A percentile compares a stretch with the other conserved stretches of the same genome.
These are phyloP conservation scores for Gossypium bickii DNA, from an alignment of 345 rosid species.

Conservation along the genomic window DNA sequence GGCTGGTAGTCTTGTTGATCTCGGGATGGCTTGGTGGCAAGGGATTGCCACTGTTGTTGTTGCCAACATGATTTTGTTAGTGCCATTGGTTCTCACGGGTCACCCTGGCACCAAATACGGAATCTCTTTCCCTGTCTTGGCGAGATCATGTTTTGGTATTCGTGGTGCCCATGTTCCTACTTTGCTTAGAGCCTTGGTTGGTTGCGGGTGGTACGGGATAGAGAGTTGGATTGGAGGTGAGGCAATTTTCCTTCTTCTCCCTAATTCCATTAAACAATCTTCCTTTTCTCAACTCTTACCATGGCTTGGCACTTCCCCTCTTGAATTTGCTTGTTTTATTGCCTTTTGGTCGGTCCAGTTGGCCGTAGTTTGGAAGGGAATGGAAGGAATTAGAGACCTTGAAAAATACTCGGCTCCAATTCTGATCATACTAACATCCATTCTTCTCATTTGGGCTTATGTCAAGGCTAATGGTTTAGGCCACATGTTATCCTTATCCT, in stretches of 20 bases:
- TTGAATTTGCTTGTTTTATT: slow-evolving; percentile 77
- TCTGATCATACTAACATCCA: slow-evolving; percentile 55
- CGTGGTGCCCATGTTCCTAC: slow-evolving; percentile 85
- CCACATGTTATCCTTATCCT: slow-evolving; percentile 63
- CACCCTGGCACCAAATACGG: slow-evolving; percentile 83
- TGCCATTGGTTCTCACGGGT: slow-evolving; percentile 73
- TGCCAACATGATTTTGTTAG: slow-evolving; percentile 66
- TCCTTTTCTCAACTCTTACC: slow-evolving; percentile 40
- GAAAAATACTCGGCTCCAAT: slow-evolving; percentile 87
- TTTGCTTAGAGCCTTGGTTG: slow-evolving; percentile 77
- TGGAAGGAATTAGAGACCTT: slow-evolving; percentile 71
- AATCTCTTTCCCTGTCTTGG: slow-evolving; percentile 80
- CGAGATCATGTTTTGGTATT: slow-evolving; percentile 80
- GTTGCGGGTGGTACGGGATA: slow-evolving; percentile 97
- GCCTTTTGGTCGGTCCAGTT: slow-evolving; percentile 78
- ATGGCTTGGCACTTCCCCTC: slow-evolving; percentile 88
- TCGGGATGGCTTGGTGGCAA: slow-evolving; percentile 99
- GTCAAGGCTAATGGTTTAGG: slow-evolving; percentile 72
- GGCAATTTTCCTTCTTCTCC: slow-evolving; percentile 80
- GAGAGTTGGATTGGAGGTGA: slow-evolving; percentile 99
- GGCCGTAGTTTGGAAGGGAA: slow-evolving; percentile 67
- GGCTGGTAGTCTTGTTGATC: slow-evolving; percentile 83
- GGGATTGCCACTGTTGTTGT: slow-evolving; percentile 80
- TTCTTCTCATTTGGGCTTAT: slow-evolving; percentile 76
- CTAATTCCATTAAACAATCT: slow-evolving; percentile 41